Conservation (phyloP, 352 stramenopile species). For the Globisporangium perplexum region DNA sequence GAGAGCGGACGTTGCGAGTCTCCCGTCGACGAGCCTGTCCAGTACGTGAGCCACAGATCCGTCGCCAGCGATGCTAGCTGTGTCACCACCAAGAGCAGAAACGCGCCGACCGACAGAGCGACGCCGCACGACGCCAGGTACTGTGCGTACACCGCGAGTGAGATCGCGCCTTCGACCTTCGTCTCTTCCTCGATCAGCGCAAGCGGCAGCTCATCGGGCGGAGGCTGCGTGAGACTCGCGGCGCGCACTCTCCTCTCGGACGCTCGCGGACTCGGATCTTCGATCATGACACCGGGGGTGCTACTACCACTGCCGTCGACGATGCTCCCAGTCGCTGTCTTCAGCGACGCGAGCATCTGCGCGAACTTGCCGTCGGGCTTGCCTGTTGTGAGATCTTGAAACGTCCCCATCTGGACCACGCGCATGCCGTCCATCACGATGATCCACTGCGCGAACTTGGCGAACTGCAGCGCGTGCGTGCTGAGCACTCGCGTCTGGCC, state of each 20-base stretch:
- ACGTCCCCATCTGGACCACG: conserved; percentile 58
- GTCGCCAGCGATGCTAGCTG: conserved; percentile 52
- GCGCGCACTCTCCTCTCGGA: not conserved
- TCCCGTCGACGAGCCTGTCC: conserved; percentile 26
- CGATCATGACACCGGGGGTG: not conserved
- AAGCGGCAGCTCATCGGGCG: not conserved
- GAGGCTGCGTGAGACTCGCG: conserved; percentile 12
- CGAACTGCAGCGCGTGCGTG: conserved; percentile 50
- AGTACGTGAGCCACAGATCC: conserved; percentile 63
- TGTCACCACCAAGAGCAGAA: conserved; percentile 30
- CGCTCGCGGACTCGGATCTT: not conserved
- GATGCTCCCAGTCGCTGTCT: not conserved
- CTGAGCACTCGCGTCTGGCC: conserved; percentile 47
- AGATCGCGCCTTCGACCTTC: conserved; percentile 33
- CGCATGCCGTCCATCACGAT: conserved; percentile 70
- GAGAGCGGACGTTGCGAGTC: conserved; percentile 14
- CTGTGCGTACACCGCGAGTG: conserved; percentile 27
- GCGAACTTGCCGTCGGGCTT: conserved; percentile 37
- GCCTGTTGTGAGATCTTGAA: conserved; percentile 33
- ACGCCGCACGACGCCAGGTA: conserved; percentile 48
- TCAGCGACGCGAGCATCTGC: conserved; percentile 22
- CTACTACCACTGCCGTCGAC: not conserved
- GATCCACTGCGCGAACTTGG: conserved; percentile 52
- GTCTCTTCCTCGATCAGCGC: conserved; percentile 42
- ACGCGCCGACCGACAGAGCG: conserved; percentile 24